Evolutionary conservation across 2,329 filamentous ascomycete genomes (phyloP).

Genomic region (Monosporascus sp.): DNA sequence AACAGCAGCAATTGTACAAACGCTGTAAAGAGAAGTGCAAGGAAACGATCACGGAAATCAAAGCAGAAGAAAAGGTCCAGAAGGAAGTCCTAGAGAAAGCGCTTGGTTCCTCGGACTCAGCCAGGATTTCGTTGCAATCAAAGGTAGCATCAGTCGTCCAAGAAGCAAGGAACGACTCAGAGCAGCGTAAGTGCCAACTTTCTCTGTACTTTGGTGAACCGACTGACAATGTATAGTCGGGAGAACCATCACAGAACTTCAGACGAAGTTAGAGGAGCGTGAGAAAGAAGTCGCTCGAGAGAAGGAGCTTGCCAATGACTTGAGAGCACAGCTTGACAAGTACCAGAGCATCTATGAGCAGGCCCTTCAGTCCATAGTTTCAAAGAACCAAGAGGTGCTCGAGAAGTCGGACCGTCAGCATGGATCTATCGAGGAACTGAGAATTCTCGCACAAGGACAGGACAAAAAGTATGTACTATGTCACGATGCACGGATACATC

Average conservation of each 20-base stretch:
- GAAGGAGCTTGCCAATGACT: slow-evolving; percentile 9
- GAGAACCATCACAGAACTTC: slow-evolving; percentile 10
- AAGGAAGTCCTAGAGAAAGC: slow-evolving; percentile 25
- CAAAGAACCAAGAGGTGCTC: slow-evolving; percentile 14
- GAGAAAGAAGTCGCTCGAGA: slow-evolving; percentile 16
- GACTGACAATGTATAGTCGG: slow-evolving; percentile 15
- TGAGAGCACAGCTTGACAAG: slow-evolving; percentile 14
- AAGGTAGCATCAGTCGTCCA: slow-evolving; percentile 10
- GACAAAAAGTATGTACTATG: slow-evolving; percentile 10
- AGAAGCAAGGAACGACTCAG: slow-evolving; percentile 8
- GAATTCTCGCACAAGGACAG: slow-evolving; percentile 10
- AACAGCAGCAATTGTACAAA: slow-evolving; percentile 40
- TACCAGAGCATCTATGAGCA: slow-evolving; percentile 12
- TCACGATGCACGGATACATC: neutral
- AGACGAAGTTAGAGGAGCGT: slow-evolving; percentile 12
- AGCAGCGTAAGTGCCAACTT: slow-evolving; percentile 11
- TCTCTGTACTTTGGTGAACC: neutral
- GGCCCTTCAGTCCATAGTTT: slow-evolving; percentile 10
- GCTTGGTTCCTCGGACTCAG: slow-evolving; percentile 5
- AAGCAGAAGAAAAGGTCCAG: slow-evolving; percentile 26
- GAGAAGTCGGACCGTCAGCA: slow-evolving; percentile 8
- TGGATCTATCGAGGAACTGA: slow-evolving; percentile 6
- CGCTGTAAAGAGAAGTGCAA: slow-evolving; percentile 28
- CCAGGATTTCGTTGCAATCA: slow-evolving; percentile 11
- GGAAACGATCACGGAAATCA: slow-evolving; percentile 28